Conservation (phyloP, 1,284 basidiomycete species). For the Malassezia psittaci region DNA sequence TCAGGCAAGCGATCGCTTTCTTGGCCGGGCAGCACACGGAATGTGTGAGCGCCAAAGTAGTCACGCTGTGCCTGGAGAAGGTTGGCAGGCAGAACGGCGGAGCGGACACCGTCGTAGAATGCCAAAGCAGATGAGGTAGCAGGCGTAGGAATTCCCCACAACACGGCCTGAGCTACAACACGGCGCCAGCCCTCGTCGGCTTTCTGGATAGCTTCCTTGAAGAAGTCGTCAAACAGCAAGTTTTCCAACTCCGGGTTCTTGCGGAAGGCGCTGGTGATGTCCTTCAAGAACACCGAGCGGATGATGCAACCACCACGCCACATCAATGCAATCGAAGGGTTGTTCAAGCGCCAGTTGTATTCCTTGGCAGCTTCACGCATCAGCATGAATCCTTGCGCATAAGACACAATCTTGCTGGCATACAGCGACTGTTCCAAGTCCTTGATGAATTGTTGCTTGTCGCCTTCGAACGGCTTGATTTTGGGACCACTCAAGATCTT, state of each 20-base stretch:
- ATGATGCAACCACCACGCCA: slow-evolving; percentile 99
- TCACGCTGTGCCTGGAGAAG: slow-evolving; percentile 78
- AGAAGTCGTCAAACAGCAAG: slow-evolving; percentile 92
- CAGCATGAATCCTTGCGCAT: slow-evolving; percentile 99
- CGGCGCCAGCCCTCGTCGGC: slow-evolving; percentile 98
- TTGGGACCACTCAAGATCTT: slow-evolving; percentile 80
- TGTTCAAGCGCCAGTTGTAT: slow-evolving; percentile 60
- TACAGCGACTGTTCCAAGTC: slow-evolving; percentile 98
- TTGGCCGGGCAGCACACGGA: slow-evolving; percentile 38
- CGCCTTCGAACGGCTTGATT: slow-evolving; percentile 85
- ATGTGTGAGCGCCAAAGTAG: slow-evolving; percentile 49
- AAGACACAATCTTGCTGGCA: slow-evolving; percentile 76
- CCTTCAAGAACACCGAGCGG: slow-evolving; percentile 50
- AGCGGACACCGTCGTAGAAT: slow-evolving; percentile 94
- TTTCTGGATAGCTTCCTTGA: slow-evolving; percentile 82
- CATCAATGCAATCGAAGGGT: slow-evolving; percentile 94
- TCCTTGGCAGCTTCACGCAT: slow-evolving; percentile 97
- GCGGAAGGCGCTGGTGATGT: slow-evolving; percentile 68
- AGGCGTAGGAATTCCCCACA: slow-evolving; percentile 95
- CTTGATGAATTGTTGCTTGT: slow-evolving; percentile 97
- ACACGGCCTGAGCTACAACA: slow-evolving; percentile 85
- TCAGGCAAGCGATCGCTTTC: slow-evolving; percentile 51
- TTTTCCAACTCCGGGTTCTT: slow-evolving; percentile 82
- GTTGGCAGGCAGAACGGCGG: slow-evolving; percentile 78
- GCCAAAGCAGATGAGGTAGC: slow-evolving; percentile 92